These are phyloP conservation scores for Tricholoma furcatifolium DNA, from an alignment of 768 basidiomycete species.

Conservation along the genomic window DNA sequence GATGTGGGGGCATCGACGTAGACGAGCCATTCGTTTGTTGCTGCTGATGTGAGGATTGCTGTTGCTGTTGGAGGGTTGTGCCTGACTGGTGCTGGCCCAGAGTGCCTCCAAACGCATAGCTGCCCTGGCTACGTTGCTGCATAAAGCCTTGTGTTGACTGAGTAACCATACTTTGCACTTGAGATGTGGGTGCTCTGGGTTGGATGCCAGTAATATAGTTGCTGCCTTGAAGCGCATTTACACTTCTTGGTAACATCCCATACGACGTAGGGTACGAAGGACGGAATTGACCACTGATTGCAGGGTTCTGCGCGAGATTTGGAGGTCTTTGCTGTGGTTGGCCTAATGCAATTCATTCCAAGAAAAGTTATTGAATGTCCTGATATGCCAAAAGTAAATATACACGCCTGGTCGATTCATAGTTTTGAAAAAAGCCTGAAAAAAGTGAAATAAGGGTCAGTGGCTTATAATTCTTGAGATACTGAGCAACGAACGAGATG, in stretches of 20 bases:
- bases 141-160: constrained; percentile 65
- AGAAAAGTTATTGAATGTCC: constrained; percentile 20
- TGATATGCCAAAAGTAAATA: constrained; percentile 12
- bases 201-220: constrained; percentile 59
- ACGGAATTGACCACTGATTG: constrained; percentile 64
- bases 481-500: constrained; percentile 9
- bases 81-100: constrained; percentile 50
- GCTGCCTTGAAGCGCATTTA: constrained; percentile 44
- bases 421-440: constrained; percentile 31
- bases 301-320: constrained; percentile 64
- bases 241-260: constrained; percentile 60
- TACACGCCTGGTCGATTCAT: constrained; percentile 66
- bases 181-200: constrained; percentile 51
- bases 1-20: constrained; percentile 52
- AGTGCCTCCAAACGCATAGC: constrained; percentile 64
- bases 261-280: constrained; percentile 47
- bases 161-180: constrained; percentile 52
- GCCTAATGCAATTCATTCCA: constrained; percentile 41
- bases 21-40: constrained; percentile 54
- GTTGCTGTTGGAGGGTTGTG: constrained; percentile 40
- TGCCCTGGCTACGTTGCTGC: constrained; percentile 58
- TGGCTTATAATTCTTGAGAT: not conserved
- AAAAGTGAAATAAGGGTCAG: constrained; percentile 18
- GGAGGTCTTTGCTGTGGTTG: constrained; percentile 84
- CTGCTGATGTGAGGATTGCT: constrained; percentile 47